Percentiles rank a stretch among this genome's conserved stretches.
Evolutionary conservation across 2,329 filamentous ascomycete genomes (phyloP).

Genomic region (Penicillium sp.): DNA sequence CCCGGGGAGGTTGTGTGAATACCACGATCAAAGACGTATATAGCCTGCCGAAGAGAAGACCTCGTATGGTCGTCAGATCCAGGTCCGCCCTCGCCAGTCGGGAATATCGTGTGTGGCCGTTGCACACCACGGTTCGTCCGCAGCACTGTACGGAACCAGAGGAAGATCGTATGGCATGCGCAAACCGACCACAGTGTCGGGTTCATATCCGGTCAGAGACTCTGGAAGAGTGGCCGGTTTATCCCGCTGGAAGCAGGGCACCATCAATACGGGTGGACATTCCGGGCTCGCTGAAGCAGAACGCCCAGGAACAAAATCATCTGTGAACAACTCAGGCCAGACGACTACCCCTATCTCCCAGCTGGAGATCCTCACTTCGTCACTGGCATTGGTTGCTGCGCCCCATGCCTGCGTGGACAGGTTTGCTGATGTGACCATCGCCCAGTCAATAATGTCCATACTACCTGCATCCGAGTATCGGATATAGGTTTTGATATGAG

Average conservation of each 20-base stretch:
- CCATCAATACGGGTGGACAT: conserved; percentile 53
- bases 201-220: conserved; percentile 13
- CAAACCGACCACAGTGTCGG: conserved; percentile 58
- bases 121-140: conserved; percentile 75
- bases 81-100: conserved; percentile 55
- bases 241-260: conserved; percentile 65
- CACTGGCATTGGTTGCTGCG: conserved; percentile 54
- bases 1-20: too few relatives aligned
- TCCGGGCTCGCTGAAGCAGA: neutral
- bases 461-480: conserved; percentile 51
- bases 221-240: conserved; percentile 37
- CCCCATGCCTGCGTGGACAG: conserved; percentile 89
- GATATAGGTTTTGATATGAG: conserved; percentile 88
- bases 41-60: too few relatives aligned
- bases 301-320: conserved; percentile 9
- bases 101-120: conserved; percentile 57
- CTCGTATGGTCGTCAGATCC: conserved; percentile 58
- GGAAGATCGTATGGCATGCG: conserved; percentile 83
- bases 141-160: conserved; percentile 59
- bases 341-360: conserved; percentile 82
- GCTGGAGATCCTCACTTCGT: conserved; percentile 69
- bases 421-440: conserved; percentile 85
- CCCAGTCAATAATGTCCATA: conserved; percentile 68
- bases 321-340: conserved; percentile 63
- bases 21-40: too few relatives aligned